Base-by-base conservation (phyloP, 2,329 filamentous ascomycete genomes). In the Arthroderma sp. region DNA sequence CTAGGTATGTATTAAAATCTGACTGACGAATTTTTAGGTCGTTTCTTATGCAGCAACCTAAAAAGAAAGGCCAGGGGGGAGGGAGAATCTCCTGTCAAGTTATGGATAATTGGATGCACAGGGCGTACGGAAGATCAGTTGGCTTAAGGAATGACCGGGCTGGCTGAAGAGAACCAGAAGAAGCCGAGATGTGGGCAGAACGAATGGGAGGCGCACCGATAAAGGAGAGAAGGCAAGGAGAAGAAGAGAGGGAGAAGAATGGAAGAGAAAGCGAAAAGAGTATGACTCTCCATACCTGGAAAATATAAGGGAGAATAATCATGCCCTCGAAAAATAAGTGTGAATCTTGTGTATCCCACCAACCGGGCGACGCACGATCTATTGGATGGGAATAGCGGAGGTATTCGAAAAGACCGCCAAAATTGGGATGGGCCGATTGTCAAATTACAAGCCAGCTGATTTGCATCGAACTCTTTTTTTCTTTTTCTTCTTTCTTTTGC, bases 371-470 rank as follows among this genome's bases (percentile, higher is more conserved):
- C 34, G 43, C 40, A 40, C 40, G 42, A 46, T 38, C 38, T 50
- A 50, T 52, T 49, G 46, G 48, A 41, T 47, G 48, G 46, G 46
- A 50, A 46, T 29, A 38, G 36, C 44, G 48, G 50, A 49, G 45
- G 50, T 49, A 48, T 39, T 41, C 29, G 42, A 41, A 47, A 40
- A 36, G 40, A 48, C 44, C 48, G 49, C 44, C 50, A 50, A 46
- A 46, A 40, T 45, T 51, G 49, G 45, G 15, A 30, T 30, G n/a
- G 27, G 46, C 47, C 39, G 45, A 50, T 47, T 38, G 43, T 50
- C 47, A 42, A 46, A 47, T 49, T 47, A 49, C 43, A 45, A 43
- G 38, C 44, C 40, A 32, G 44, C 36, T 41, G 43, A 49, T 40
- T 43, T 41, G 42, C 47, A 40, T 43, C 43, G 32, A 44, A 39